Conservation (phyloP, 495 filamentous ascomycete species). For the Aspergillus steynii region DNA sequence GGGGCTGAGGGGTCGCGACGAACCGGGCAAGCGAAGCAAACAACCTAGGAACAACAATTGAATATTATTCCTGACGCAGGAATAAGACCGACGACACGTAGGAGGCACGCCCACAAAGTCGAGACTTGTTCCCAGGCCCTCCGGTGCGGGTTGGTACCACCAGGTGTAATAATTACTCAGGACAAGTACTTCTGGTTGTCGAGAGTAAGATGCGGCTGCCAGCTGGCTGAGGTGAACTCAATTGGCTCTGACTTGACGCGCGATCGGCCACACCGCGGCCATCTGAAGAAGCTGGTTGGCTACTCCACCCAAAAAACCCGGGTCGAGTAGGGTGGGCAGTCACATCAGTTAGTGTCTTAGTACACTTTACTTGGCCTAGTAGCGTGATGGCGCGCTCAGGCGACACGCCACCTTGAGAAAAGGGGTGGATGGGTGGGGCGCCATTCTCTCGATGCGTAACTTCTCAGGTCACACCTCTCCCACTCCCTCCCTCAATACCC, state of each 20-base stretch:
- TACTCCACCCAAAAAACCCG: slow-evolving; percentile 6
- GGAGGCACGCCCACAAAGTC: neutral
- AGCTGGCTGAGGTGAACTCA: slow-evolving; percentile 25
- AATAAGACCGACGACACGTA: no score
- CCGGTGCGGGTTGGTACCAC: neutral
- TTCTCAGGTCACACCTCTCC: slow-evolving; percentile 13
- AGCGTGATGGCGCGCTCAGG: slow-evolving; percentile 35
- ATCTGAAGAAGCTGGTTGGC: slow-evolving; percentile 34
- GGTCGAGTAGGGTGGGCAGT: slow-evolving; percentile 21
- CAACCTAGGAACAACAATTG: neutral
- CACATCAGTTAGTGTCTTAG: slow-evolving; percentile 9
- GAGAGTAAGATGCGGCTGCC: slow-evolving; percentile 23
- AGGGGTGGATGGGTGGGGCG: slow-evolving; percentile 8
- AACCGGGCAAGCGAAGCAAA: neutral
- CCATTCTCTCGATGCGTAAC: neutral
- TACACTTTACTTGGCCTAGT: neutral
- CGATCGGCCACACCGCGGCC: slow-evolving; percentile 38
- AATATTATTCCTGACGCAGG: neutral
- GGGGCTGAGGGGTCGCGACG: no score
- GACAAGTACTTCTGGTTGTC: slow-evolving; percentile 3
- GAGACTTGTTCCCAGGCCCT: neutral
- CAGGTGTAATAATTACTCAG: neutral
- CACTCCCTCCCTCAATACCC: slow-evolving; percentile 15
- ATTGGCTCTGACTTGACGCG: slow-evolving; percentile 40
- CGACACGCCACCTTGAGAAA: slow-evolving; percentile 27